Evolutionary conservation across 345 rosid genomes (phyloP), one percentile per base, ranked within the genome.

Genomic region (Arabis hirsuta): DNA sequence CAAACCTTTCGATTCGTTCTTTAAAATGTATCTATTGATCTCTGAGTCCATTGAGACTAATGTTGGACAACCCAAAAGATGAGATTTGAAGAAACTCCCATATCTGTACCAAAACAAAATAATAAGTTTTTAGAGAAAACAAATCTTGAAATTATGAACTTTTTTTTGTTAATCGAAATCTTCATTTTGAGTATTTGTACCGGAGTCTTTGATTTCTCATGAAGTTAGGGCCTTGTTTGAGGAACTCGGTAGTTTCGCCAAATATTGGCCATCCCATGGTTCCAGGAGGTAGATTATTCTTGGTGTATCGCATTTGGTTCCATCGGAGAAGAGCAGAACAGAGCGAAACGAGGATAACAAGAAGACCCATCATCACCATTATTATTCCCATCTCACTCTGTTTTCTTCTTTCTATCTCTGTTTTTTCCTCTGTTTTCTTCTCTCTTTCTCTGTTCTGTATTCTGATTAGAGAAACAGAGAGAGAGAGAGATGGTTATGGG

Each of bases 211-310:
- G 90, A 62, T 79, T 83, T 78, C 81, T 86, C 86, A 92, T 90
- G 83, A 90, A 92, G 79, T 74, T 73, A 3, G 98, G 98, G 1
- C 98, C 98, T 50, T 82, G 89, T 58, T 78, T 85, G 44, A 90
- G 86, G 32, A 92, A 90, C 73, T 90, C 89, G 2, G 88, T 82
- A 13, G 96, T 92, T 81, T 92, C 90, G 3, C 96, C 98, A 62
- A 88, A 83, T 71, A 90, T 45, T 9, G 96, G 98, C 96, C 95
- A 92, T 1, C 98, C 98, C 98, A 90, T 88, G n/a, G 88, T 84
- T 20, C 98, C 98, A 2, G 88, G 91, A 41, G 98, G 98, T 82
- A 92, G 76, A 6, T 86, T 82, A 60, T 83, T 83, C 73, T 78
- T 84, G 55, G 73, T 73, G 77, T 83, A 90, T 24, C 81, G 81